Evolutionary conservation across 1,284 basidiomycete genomes (phyloP).

Genomic region (Ganoderma boninense): DNA sequence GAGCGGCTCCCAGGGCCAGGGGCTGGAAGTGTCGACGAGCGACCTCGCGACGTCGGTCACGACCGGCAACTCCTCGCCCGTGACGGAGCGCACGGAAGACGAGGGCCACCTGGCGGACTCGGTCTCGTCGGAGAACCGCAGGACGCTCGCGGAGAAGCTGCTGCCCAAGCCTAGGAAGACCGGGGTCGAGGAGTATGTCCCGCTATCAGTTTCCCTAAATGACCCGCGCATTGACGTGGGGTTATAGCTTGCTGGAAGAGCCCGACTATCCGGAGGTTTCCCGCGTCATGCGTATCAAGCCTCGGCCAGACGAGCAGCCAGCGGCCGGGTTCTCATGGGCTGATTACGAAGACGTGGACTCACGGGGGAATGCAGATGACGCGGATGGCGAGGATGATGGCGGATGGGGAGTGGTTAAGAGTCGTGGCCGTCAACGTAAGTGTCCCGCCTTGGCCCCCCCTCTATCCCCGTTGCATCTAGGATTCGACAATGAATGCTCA

Average conservation of each 20-base stretch:
- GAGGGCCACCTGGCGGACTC: slow-evolving; percentile 38
- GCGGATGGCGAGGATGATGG: slow-evolving; percentile 66
- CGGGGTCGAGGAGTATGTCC: slow-evolving; percentile 70
- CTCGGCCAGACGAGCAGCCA: slow-evolving; percentile 61
- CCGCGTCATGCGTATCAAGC: slow-evolving; percentile 70
- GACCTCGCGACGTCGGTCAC: slow-evolving; percentile 58
- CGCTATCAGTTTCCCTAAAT: slow-evolving; percentile 10
- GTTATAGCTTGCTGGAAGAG: slow-evolving; percentile 65
- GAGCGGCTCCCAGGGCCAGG: slow-evolving; percentile 21
- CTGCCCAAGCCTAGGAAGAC: slow-evolving; percentile 68
- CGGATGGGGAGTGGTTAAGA: slow-evolving; percentile 78
- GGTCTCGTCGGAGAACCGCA: slow-evolving; percentile 39
- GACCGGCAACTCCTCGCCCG: slow-evolving; percentile 62
- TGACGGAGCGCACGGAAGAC: slow-evolving; percentile 54
- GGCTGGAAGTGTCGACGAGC: slow-evolving; percentile 52
- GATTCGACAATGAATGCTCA: neutral
- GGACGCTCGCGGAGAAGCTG: slow-evolving; percentile 66
- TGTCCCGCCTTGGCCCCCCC: slow-evolving; percentile 16
- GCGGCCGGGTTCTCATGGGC: slow-evolving; percentile 75
- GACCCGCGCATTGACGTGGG: slow-evolving; percentile 9
- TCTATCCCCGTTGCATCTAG: neutral
- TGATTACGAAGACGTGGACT: slow-evolving; percentile 76
- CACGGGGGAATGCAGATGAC: slow-evolving; percentile 54
- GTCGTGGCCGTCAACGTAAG: slow-evolving; percentile 57
- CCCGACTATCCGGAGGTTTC: slow-evolving; percentile 62